Conservation (phyloP, 1,284 basidiomycete species). For the Fomitopsis schrenkii region DNA sequence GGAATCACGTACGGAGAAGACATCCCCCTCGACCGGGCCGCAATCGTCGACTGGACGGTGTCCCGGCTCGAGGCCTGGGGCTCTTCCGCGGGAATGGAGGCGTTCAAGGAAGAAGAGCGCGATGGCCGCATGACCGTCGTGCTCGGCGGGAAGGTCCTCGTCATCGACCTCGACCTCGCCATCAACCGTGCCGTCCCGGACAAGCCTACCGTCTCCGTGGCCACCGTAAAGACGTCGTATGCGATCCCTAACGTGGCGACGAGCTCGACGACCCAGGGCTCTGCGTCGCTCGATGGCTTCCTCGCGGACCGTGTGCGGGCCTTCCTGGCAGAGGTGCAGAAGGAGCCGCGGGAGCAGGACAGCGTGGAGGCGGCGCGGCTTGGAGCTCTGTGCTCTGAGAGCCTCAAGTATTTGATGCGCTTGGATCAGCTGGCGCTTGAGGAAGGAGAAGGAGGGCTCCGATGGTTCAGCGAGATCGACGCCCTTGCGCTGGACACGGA, state of each 20-base stretch:
- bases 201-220: constrained; percentile 39
- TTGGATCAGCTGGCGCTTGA: constrained; percentile 58
- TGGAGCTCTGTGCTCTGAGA: constrained; percentile 43
- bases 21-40: constrained; percentile 44
- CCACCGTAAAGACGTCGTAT: constrained; percentile 66
- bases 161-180: constrained; percentile 67
- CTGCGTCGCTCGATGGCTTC: constrained; percentile 59
- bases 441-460: constrained; percentile 59
- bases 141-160: constrained; percentile 72
- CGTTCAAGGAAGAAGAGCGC: constrained; percentile 55
- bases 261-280: constrained; percentile 37
- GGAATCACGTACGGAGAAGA: constrained; percentile 55
- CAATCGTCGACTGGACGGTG: constrained; percentile 51
- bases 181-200: constrained; percentile 36
- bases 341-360: constrained; percentile 45
- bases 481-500: constrained; percentile 46
- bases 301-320: constrained; percentile 48
- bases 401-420: constrained; percentile 67
- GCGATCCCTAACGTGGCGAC: constrained; percentile 51
- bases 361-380: constrained; percentile 45
- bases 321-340: constrained; percentile 61
- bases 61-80: constrained; percentile 57
- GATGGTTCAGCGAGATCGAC: constrained; percentile 71
- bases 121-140: constrained; percentile 52
- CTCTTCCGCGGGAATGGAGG: constrained; percentile 62